Evolutionary conservation across 2,329 filamentous ascomycete genomes (phyloP).

Genomic region (Neopestalotiopsis sp.): DNA sequence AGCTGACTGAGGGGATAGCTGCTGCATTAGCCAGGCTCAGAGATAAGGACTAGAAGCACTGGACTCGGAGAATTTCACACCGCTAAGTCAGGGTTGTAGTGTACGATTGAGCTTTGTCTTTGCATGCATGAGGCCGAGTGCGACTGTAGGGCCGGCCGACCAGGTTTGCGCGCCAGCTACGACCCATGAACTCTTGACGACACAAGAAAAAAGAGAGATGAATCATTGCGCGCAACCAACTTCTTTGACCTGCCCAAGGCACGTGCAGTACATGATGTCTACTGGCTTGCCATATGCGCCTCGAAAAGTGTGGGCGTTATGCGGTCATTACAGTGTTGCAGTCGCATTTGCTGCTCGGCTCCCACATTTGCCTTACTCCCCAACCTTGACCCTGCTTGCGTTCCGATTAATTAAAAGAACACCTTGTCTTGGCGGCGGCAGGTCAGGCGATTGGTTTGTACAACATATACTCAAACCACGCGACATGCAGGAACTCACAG

Average conservation of each 20-base stretch:
- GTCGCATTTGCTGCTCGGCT: neutral
- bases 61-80: slow-evolving; percentile 3
- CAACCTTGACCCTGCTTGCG: slow-evolving; percentile 7
- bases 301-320: neutral
- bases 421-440: slow-evolving; percentile 9
- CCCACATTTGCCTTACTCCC: neutral
- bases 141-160: neutral
- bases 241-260: neutral
- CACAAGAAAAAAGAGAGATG: neutral
- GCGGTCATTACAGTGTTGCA: neutral
- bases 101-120: neutral
- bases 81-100: neutral
- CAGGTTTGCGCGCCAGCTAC: neutral
- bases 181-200: neutral
- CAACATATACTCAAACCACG: slow-evolving; percentile 5
- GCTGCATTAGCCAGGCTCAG: slow-evolving; percentile 66
- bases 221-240: too few relatives aligned
- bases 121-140: slow-evolving; percentile 14
- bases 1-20: slow-evolving; percentile 63
- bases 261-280: neutral
- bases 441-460: slow-evolving; percentile 18
- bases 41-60: slow-evolving; percentile 42
- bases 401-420: slow-evolving; percentile 6
- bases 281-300: neutral
- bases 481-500: slow-evolving; percentile 17